Evolutionary conservation across 2,329 filamentous ascomycete genomes (phyloP).

Genomic region (Fusarium sp.): DNA sequence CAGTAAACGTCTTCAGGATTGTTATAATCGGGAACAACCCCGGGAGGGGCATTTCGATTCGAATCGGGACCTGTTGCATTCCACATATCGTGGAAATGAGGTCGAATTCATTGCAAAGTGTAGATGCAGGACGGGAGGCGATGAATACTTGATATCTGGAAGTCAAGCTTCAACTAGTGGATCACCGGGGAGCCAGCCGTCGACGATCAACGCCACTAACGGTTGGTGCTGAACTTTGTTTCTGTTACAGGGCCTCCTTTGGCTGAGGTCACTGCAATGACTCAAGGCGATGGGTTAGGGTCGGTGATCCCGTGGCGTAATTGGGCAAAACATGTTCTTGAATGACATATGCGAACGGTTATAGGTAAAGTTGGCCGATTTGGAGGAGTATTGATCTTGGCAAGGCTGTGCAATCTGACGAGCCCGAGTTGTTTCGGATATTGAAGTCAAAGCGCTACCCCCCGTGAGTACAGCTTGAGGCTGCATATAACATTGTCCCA

Average conservation of each 20-base stretch:
- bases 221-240: constrained; percentile 13
- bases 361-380: background rate
- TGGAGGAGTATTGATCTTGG: constrained; percentile 43
- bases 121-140: background rate
- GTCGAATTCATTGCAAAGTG: background rate
- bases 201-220: constrained; percentile 17
- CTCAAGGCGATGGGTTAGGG: background rate
- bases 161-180: background rate
- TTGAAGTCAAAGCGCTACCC: constrained; percentile 1
- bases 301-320: constrained; percentile 6
- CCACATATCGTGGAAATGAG: constrained; percentile 28
- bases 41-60: constrained; percentile 34
- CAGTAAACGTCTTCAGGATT: constrained; percentile 33
- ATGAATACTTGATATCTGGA: background rate
- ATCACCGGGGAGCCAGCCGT: background rate
- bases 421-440: background rate
- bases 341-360: background rate
- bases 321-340: background rate
- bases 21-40: constrained; percentile 28
- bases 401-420: background rate
- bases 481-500: constrained; percentile 62
- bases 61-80: constrained; percentile 39
- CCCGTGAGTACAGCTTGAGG: constrained; percentile 57
- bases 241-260: background rate
- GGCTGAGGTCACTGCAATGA: background rate